Base-by-base conservation (phyloP, 257 asterid species). In the Capsicum pubescens region DNA sequence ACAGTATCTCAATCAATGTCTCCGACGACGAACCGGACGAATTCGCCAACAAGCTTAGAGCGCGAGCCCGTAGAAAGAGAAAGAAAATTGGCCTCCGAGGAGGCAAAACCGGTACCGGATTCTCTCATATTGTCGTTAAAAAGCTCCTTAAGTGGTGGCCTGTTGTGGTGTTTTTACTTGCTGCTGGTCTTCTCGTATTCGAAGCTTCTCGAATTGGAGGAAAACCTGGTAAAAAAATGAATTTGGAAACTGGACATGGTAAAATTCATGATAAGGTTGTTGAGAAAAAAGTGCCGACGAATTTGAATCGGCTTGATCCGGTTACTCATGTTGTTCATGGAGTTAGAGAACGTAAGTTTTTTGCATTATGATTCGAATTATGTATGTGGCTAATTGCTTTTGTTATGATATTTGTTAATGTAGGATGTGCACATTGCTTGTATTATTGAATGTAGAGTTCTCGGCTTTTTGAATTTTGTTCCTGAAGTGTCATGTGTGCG, bases 141-240 rank as follows among this genome's bases (percentile, higher is more conserved):
- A 87, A 67, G 63, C 88, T 96, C 55, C 86, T 91, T 69, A 90
- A 84, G 83, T 96, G 98, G 94, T 94, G 97, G 98, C 95, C 94
- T 56, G 89, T 87, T 52, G 71, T 94, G 55, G 87, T 94, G 84
- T 90, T 93, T 85, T 61, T 93, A 80, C 69, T 87, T 67, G 93
- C 94, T 15, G 89, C 86, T 39, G 84, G 89, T 3, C 90, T 96
- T 39, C 87, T 94, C 13, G 70, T 90, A 17, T 94, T 91, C 82
- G 99, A 94, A 87, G 91, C 93, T 11, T 84, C 87, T 87, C 89
- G 92, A 84, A 88, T 96, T 39, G 87, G 93, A 14, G 84, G 86
- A 80, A 84, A 83, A 59, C 85, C 74, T 79, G 86, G 69, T 70
- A 77, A 87, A 83, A 79, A 83, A 0, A 61, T 87, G 84, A 90